Conservation (phyloP, 2,329 filamentous ascomycete genomes). For the Pseudogymnoascus sp. region DNA sequence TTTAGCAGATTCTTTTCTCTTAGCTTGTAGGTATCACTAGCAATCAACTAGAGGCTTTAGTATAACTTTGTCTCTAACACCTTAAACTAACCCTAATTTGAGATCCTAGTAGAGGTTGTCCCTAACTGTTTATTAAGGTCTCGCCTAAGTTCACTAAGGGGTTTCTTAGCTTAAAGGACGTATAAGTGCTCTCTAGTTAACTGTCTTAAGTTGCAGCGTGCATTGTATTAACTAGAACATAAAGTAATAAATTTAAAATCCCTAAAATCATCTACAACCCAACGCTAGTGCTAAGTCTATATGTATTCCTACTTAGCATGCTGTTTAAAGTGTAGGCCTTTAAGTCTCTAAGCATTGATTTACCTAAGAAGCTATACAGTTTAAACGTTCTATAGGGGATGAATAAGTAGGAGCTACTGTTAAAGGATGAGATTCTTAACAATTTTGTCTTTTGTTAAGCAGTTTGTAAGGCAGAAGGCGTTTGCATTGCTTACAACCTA, state of each 20-base stretch:
- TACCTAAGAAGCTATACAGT: slow-evolving; percentile 29
- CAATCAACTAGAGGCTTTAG: slow-evolving; percentile 18
- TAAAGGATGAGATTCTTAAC: slow-evolving; percentile 29
- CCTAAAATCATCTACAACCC: slow-evolving; percentile 29
- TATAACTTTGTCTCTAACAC: slow-evolving; percentile 24
- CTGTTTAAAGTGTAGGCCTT: slow-evolving; percentile 30
- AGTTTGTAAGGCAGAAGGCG: slow-evolving; percentile 19
- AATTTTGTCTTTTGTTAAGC: slow-evolving; percentile 29
- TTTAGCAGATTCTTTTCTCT: slow-evolving; percentile 22
- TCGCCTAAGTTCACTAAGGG: slow-evolving; percentile 23
- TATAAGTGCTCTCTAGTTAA: slow-evolving; percentile 13
- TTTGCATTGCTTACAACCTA: slow-evolving; percentile 24
- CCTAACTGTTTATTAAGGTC: slow-evolving; percentile 24
- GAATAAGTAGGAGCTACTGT: slow-evolving; percentile 28
- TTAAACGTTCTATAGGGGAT: slow-evolving; percentile 27
- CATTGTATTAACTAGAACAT: not conserved
- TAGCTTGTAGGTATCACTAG: slow-evolving; percentile 26
- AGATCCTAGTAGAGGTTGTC: slow-evolving; percentile 20
- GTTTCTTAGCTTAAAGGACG: slow-evolving; percentile 22
- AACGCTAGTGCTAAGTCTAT: slow-evolving; percentile 28
- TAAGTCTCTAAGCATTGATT: slow-evolving; percentile 27
- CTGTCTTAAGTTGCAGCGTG: not conserved
- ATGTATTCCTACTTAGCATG: slow-evolving; percentile 27
- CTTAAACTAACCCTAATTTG: slow-evolving; percentile 24
- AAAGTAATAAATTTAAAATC: slow-evolving; percentile 27